phyloP scores from a whole-genome alignment of 78 protist genomes.

The Dictyostelium citrinum region DNA sequence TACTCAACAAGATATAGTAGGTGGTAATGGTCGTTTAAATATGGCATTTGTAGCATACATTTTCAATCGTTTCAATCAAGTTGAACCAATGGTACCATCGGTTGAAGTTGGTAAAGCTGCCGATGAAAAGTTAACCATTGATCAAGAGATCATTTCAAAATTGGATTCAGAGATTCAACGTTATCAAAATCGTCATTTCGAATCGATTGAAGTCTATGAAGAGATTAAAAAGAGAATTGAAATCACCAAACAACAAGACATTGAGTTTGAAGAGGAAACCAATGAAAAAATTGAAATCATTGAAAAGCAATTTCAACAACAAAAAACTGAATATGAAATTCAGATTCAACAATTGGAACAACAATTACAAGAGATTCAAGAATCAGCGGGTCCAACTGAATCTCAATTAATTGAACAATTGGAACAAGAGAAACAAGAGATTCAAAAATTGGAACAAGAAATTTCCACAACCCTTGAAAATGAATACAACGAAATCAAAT shows the following conservation, averaged over 20 bases:
- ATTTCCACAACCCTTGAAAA: background rate
- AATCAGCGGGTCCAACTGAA: background rate
- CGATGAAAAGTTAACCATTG: background rate
- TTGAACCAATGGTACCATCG: constrained; percentile 26
- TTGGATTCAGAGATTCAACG: constrained; percentile 20
- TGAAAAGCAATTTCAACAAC: background rate
- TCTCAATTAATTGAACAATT: background rate
- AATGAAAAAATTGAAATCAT: constrained; percentile 2
- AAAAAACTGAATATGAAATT: background rate
- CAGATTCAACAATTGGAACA: constrained; percentile 27
- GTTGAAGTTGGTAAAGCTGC: constrained; percentile 5
- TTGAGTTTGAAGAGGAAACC: background rate
- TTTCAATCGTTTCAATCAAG: constrained; percentile 83
- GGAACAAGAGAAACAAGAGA: constrained; percentile 8
- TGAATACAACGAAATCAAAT: background rate
- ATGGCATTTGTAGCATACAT: constrained; percentile 90
- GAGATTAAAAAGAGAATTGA: constrained; percentile 15
- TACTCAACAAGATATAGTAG: constrained; percentile 75
- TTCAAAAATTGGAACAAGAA: background rate
- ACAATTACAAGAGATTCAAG: background rate
- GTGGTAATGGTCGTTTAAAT: constrained; percentile 87
- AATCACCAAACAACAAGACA: background rate
- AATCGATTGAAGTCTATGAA: background rate
- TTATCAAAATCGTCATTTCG: constrained; percentile 26
- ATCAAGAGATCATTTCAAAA: background rate